Percentiles rank a stretch among this genome's conserved stretches.
Conservation (phyloP, 2,329 filamentous ascomycete genomes). For the Nakataea oryzae region DNA sequence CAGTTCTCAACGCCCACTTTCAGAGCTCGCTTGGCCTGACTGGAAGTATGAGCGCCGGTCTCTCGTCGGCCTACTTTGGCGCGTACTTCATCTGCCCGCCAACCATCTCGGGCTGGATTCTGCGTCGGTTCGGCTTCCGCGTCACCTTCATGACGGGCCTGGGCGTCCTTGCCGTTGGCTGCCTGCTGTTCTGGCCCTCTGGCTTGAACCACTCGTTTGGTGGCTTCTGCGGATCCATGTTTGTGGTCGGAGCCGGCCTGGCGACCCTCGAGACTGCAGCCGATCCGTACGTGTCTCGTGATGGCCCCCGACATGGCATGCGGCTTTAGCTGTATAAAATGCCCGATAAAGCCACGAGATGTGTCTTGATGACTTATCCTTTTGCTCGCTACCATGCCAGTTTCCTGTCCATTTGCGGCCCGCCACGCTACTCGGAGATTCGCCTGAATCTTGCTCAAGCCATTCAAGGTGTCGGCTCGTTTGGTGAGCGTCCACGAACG, state of each 20-base stretch:
- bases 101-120: conserved; percentile 35
- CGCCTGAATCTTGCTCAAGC: conserved; percentile 49
- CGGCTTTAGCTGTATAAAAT: too few species aligned
- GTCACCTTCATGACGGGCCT: conserved; percentile 57
- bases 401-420: conserved; percentile 41
- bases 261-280: conserved; percentile 49
- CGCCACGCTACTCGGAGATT: conserved; percentile 47
- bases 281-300: conserved; percentile 28
- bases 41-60: conserved; percentile 31
- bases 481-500: conserved; percentile 15
- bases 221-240: conserved; percentile 49
- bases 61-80: conserved; percentile 42
- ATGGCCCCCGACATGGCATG: too few species aligned
- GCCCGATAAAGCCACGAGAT: too few species aligned
- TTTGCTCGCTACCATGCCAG: neutral
- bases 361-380: neutral
- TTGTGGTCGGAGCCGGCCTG: conserved; percentile 26
- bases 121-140: conserved; percentile 55
- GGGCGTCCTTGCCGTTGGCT: conserved; percentile 42
- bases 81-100: conserved; percentile 26
- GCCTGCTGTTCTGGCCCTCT: conserved; percentile 48
- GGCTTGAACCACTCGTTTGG: conserved; percentile 43
- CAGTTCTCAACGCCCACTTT: conserved; percentile 39
- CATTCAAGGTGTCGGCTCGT: conserved; percentile 47
- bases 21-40: conserved; percentile 33